These are phyloP conservation scores for Epithemia pelagica DNA, from an alignment of 108 stramenopile genomes.

Conservation along the genomic window DNA sequence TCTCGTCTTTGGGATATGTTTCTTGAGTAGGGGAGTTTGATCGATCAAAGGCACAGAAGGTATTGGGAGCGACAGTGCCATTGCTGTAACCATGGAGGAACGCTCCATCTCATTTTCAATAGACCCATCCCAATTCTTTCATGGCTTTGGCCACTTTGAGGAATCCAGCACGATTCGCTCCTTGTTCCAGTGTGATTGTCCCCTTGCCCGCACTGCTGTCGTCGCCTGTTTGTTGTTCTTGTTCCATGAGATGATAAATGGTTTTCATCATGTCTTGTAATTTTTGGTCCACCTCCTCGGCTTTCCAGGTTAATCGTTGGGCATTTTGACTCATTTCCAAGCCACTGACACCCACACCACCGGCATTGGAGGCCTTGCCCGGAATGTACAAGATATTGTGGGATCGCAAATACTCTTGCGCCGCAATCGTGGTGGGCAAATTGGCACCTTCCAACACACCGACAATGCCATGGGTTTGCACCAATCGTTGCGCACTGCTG, in stretches of 20 bases:
- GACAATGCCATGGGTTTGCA: conserved; percentile 48
- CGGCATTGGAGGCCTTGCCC: conserved; percentile 79
- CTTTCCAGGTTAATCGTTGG: conserved; percentile 56
- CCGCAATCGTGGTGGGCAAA: conserved; percentile 57
- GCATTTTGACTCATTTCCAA: conserved; percentile 84
- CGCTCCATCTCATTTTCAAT: too few species aligned
- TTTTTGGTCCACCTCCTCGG: conserved; percentile 63
- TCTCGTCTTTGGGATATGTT: too few species aligned
- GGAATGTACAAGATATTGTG: conserved; percentile 58
- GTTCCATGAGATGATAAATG: conserved; percentile 63
- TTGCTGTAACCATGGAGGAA: too few species aligned
- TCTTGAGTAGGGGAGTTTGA: too few species aligned
- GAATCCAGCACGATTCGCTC: conserved; percentile 82
- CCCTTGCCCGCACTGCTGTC: too few species aligned
- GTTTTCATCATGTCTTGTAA: conserved; percentile 70
- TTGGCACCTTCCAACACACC: conserved; percentile 76
- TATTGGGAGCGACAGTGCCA: too few species aligned
- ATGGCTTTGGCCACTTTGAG: conserved; percentile 70
- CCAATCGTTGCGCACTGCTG: conserved; percentile 32
- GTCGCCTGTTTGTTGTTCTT: conserved; percentile 13
- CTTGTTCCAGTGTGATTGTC: conserved; percentile 63
- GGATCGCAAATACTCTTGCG: conserved; percentile 53
- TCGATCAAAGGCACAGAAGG: too few species aligned
- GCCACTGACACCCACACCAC: conserved; percentile 75
- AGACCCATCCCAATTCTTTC: conserved; percentile 74